Base-by-base conservation (phyloP, 148 eudicot genomes). In the Fagopyrum tataricum region DNA sequence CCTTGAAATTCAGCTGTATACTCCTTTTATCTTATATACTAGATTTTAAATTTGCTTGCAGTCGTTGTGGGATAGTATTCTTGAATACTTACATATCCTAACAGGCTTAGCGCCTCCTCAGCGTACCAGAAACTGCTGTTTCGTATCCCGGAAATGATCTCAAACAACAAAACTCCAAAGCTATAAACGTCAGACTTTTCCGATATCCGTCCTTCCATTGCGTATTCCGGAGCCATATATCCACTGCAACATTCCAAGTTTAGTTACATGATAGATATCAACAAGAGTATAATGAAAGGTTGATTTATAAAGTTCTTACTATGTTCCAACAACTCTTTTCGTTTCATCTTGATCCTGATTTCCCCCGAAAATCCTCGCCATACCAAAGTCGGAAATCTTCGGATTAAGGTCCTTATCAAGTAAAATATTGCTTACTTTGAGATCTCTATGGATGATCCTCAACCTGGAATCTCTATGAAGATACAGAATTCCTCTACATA, bases 401-500 rank as follows among this genome's bases (percentile, higher is more conserved):
- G 82, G 74, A 41, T 72, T 66, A 18, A 77, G 73, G 11, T 77
- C 76, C 43, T 75, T 75, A 55, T 76, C 83, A 42, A 80, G 72
- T 12, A 76, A 20, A 73, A 78, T 67, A 42, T 83, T 76, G 62
- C 83, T 75, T 15, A 74, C 75, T 49, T 79, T 77, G 49, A 77
- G 59, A 66, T 79, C 82, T 59, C 85, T 39, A 21, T 79, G 81
- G 37, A 80, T 82, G 73, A 82, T 78, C 75, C 64, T 82, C 68
- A 82, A 55, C 61, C 81, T 68, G 23, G 84, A 82, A 70, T 82
- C 84, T 11, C 77, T 73, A 42, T 82, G 84, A 26, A 82, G 81
- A 43, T 82, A 82, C 20, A 82, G 77, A 18, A 82, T 73, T 11
- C 84, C 84, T 44, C 84, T 44, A 23, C 74, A 75, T 68, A 82